These are phyloP conservation scores for Oryza punctata DNA, from an alignment of 176 grass and related monocot species.

Conservation along the genomic window DNA sequence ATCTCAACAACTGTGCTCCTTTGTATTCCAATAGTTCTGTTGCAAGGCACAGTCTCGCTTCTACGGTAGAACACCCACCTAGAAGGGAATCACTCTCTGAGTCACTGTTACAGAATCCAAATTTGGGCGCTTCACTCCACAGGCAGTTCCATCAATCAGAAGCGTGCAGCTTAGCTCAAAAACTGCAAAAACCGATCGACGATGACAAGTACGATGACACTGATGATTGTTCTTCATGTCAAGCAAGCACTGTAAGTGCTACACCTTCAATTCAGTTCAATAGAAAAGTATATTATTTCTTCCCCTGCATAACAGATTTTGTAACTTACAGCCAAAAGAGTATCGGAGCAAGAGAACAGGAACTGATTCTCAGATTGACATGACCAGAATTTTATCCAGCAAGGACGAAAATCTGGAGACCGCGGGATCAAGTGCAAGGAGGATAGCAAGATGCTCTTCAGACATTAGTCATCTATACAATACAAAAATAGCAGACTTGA, in stretches of 20 bases:
- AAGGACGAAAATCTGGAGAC: conserved; percentile 34
- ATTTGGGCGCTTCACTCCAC: conserved; percentile 47
- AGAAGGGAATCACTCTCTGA: conserved; percentile 59
- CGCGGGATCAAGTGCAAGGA: conserved; percentile 38
- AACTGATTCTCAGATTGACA: conserved; percentile 27
- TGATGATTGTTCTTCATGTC: conserved; percentile 43
- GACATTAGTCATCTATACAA: conserved; percentile 68
- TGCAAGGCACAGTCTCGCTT: conserved; percentile 66
- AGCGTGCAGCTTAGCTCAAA: conserved; percentile 66
- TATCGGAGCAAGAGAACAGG: conserved; percentile 1
- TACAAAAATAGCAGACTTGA: conserved; percentile 67
- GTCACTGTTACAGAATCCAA: conserved; percentile 44
- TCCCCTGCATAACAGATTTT: conserved; percentile 21
- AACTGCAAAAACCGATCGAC: conserved; percentile 66
- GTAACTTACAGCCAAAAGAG: conserved; percentile 47
- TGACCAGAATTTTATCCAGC: conserved; percentile 22
- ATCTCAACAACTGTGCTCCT: conserved; percentile 60
- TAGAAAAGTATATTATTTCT: conserved; percentile 32
- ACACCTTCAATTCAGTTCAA: conserved; percentile 18
- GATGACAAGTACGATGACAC: conserved; percentile 65
- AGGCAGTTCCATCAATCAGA: conserved; percentile 63
- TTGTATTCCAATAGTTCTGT: conserved; percentile 62
- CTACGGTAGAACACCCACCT: conserved; percentile 59
- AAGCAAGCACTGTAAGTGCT: conserved; percentile 43
- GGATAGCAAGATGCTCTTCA: conserved; percentile 60